Evolutionary conservation across 805 yeast species (phyloP).

Genomic region (Lipomyces orientalis): DNA sequence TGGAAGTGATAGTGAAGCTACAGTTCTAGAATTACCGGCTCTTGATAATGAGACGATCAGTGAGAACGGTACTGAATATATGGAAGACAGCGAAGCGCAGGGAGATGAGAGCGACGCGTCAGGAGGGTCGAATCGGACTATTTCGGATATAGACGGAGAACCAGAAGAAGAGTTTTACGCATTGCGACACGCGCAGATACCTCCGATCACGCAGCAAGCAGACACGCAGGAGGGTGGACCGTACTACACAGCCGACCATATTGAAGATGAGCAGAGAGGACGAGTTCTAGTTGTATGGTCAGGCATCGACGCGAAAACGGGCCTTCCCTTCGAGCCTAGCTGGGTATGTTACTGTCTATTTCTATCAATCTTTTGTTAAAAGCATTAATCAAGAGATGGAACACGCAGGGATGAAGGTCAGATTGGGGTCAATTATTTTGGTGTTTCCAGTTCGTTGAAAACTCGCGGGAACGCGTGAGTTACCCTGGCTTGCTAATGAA

Average conservation of each 20-base stretch:
- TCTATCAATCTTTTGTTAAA: background rate
- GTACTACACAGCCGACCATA: slow-evolving; percentile 13
- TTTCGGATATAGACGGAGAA: background rate
- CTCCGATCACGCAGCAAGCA: background rate
- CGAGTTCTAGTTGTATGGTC: slow-evolving; percentile 18
- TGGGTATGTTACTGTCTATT: slow-evolving; percentile 17
- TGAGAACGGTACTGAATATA: background rate
- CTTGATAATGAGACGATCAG: background rate
- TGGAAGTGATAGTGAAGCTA: background rate
- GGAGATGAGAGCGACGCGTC: slow-evolving; percentile 9
- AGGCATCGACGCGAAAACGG: slow-evolving; percentile 18
- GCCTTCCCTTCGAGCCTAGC: slow-evolving; percentile 14
- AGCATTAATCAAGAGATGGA: slow-evolving; percentile 2
- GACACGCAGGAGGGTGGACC: background rate
- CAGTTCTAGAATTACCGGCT: background rate
- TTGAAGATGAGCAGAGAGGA: slow-evolving; percentile 9
- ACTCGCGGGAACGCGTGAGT: background rate
- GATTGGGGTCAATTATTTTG: background rate
- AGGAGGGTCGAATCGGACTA: background rate
- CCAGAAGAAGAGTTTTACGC: background rate
- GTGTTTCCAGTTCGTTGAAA: background rate
- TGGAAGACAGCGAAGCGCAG: background rate
- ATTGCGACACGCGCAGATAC: background rate
- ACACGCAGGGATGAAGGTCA: background rate
- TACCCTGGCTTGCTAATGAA: slow-evolving; percentile 8